Base-by-base conservation (phyloP, 106 monocot genomes). In the Acorus calamus region DNA sequence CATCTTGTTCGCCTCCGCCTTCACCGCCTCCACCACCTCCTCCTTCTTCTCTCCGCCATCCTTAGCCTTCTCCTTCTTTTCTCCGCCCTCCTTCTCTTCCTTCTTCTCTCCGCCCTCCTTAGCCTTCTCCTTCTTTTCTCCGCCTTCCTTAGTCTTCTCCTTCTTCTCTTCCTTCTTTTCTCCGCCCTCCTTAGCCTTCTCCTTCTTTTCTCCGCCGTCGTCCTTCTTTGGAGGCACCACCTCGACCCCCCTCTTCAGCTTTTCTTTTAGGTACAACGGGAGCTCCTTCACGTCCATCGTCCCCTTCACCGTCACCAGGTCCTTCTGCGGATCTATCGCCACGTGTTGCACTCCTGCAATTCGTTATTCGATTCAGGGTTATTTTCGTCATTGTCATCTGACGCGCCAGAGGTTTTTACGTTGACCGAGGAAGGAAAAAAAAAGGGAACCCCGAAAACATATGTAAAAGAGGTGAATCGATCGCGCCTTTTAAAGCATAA, bases 221-320 rank as follows among this genome's bases (percentile, higher is more conserved):
- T 78, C 80, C 56, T 81, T 78, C 67, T 75, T 64, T 47, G 59
- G 54, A 7, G 54, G 56, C 44, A 89, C 68, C 51, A 83, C 12
- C 56, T 89, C 80, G 5, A 86, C 89, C 54, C 14, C 41, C 7
- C 85, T 59, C 52, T 71, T 80, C 8, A 86, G 73, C 70, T 79
- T 83, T 6, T 77, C 76, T 9, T 57, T 78, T 10, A 89, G 65
- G 42, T 56, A 6, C 0, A 8, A 7, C 4, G 63, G 61, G 50
- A 89, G 70, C 59, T 14, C 3, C 51, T 77, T 77, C 9, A 55
- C 64, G 70, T 89, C 89, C 85, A 89, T 89, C 4, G 80, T 86
- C 12, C 89, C 89, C 60, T 62, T 83, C 14, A 89, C 89, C 4
- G 79, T 89, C 8, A 86, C 86, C 57, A 78, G 57, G 11, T 89